Evolutionary conservation across 768 basidiomycete species (phyloP), one percentile per base, ranked within the genome.

Genomic region (Lentinula aciculospora): DNA sequence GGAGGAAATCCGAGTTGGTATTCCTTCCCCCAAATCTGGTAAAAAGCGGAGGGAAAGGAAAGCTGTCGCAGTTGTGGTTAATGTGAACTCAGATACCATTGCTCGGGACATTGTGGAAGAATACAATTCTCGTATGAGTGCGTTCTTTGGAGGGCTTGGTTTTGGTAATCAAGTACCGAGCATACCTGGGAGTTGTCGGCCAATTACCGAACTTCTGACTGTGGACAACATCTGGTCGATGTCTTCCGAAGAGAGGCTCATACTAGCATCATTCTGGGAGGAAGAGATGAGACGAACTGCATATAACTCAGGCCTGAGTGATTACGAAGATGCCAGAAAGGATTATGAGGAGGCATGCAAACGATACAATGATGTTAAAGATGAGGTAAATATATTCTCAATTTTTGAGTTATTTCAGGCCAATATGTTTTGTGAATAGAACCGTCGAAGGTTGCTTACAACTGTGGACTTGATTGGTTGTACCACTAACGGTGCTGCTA

Each of bases 401-500:
- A 21, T 19, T 6, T n/a, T 12, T 21, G 19, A 5, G 61, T 5
- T 61, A 61, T 37, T 28, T 21, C 34, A 28, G 13, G 32, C 32
- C 13, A 7, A 5, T 29, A 60, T 13, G n/a, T 25, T 36, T 49
- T 27, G 1, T 61, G 13, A 28, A 29, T 28, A 91, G 89, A 69
- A 74, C 49, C 77, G 84, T 10, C 78, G 83, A 0, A 73, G 75
- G 4, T 68, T 92, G 5, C 72, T 92, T 5, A 65, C 68, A 31
- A 67, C 74, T 5, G 75, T 80, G 0, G 80, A 88, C 63, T 75
- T 92, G 19, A 80, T 91, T 46, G 90, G 86, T 5, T 89, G 88
- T 60, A 92, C 89, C 0, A 91, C 89, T 0, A 89, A 84, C 21
- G 88, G 88, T 46, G 88, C 88, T 1, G 87, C 89, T 0, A 88